These are phyloP conservation scores for Metschnikowia cerradonensis DNA, from an alignment of 805 yeast genomes.

Conservation along the genomic window DNA sequence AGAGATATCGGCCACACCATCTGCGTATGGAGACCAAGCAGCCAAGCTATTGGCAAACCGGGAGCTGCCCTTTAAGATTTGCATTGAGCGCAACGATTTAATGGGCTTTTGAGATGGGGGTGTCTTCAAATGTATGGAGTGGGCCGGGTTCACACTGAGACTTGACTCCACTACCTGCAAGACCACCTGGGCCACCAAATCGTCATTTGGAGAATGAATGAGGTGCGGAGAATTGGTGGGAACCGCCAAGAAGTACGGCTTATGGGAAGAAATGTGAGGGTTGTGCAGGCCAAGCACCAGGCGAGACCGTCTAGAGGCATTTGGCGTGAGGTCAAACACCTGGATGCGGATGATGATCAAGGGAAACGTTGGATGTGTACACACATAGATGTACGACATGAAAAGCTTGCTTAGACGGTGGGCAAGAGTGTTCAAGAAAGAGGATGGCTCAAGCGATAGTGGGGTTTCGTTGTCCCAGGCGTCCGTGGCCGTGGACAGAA, in stretches of 20 bases:
- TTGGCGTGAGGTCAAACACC: conserved; percentile 49
- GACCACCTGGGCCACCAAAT: conserved; percentile 47
- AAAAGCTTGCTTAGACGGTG: conserved; percentile 48
- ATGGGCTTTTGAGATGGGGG: conserved; percentile 34
- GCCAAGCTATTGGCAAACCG: conserved; percentile 62
- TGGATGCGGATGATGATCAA: conserved; percentile 61
- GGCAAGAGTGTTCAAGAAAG: conserved; percentile 47
- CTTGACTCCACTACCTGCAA: conserved; percentile 58
- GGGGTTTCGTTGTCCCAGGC: conserved; percentile 26
- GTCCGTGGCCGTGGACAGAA: conserved; percentile 44
- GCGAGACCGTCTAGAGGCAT: neutral
- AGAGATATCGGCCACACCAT: conserved; percentile 57
- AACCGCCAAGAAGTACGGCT: conserved; percentile 62
- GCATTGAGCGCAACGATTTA: conserved; percentile 51
- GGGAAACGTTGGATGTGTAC: conserved; percentile 62
- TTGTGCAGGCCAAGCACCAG: conserved; percentile 7
- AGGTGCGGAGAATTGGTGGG: conserved; percentile 65
- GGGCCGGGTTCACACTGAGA: conserved; percentile 42
- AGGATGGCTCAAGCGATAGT: conserved; percentile 46
- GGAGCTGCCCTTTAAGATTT: conserved; percentile 57
- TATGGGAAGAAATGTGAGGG: conserved; percentile 49
- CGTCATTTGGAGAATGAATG: conserved; percentile 49
- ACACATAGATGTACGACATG: conserved; percentile 60
- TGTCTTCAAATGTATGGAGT: conserved; percentile 37
- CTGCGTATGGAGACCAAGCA: conserved; percentile 71